A percentile compares a stretch with the other conserved stretches of the same genome.
Conservation (phyloP, 352 stramenopile species). For the Phytophthora litchii region DNA sequence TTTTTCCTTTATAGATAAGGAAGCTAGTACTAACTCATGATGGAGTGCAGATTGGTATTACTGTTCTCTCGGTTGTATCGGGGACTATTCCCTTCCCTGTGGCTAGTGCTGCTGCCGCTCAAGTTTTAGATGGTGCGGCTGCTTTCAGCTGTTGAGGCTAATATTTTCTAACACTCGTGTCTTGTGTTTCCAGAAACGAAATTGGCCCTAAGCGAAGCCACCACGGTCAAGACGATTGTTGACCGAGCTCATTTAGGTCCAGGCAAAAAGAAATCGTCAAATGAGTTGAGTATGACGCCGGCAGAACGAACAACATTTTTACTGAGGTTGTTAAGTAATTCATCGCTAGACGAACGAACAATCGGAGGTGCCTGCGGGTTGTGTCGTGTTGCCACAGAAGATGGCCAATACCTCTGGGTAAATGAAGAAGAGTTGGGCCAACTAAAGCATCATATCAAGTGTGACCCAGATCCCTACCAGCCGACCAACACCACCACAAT, state of each 20-base stretch:
- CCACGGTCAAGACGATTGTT: background rate
- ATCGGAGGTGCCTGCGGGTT: background rate
- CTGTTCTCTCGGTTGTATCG: background rate
- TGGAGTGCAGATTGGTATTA: background rate
- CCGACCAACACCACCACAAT: background rate
- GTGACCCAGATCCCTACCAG: too few relatives aligned
- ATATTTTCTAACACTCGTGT: background rate
- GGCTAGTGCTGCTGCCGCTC: background rate
- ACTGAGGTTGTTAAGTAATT: background rate
- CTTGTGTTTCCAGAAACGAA: background rate
- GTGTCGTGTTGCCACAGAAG: background rate
- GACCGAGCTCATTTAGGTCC: background rate
- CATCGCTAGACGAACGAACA: background rate
- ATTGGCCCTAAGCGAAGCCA: background rate
- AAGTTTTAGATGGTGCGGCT: background rate
- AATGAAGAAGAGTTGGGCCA: background rate
- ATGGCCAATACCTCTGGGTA: constrained; percentile 4
- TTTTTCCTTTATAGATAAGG: background rate
- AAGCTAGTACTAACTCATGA: background rate
- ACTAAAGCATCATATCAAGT: background rate
- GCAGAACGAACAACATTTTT: background rate
- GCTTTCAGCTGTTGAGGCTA: background rate
- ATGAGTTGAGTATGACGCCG: background rate
- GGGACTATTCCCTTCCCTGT: background rate
- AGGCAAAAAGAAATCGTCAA: background rate